Evolutionary conservation across 2,329 filamentous ascomycete genomes (phyloP), one percentile per base, ranked within the genome.

Genomic region (Penicillium sp.): DNA sequence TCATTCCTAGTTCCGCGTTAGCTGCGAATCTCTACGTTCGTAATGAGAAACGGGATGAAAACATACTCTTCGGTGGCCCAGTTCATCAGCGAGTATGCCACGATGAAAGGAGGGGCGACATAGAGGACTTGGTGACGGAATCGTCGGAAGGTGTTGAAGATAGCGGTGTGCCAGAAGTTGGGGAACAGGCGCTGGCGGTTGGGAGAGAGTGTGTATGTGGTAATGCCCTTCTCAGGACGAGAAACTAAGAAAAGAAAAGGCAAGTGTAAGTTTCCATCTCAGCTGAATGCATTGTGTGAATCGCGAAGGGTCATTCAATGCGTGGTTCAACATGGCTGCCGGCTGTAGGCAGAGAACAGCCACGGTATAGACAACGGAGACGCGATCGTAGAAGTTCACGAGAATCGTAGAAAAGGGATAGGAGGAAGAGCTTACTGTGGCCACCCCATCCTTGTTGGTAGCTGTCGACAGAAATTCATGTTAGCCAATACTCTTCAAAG

Each of bases 101-200:
- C 75, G 63, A 94, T 67, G 66, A 96, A 78, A 45, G 92, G 88
- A 59, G 94, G 89, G 24, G 87, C 83, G 76, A 92, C 86, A 84
- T 92, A 99, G 67, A 97, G 85, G 65, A 96, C 85, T 82, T 97
- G 94, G 66, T 82, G 76, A 73, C 86, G 87, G 78, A 88, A 89
- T 69, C 94, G 87, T 76, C 94, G 87, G 83, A 89, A 95, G 67
- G 86, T 87, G 85, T 99, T 99, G 87, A 97, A 97, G 80, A 97
- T 78, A 71, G 92, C 93, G 64, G 88, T 89, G 76, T 94, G 79
- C 63, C 82, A 76, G 60, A 87, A 80, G 68, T 90, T 90, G 63
- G 91, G 91, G 65, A 96, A 82, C 62, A 91, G 89, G 70, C 90
- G 87, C 81, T 96, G 93, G 73, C 89, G 88, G 84, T 99, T 97